These are phyloP conservation scores for Fusarium nygamai DNA, from an alignment of 2,329 filamentous ascomycete species.

Conservation along the genomic window DNA sequence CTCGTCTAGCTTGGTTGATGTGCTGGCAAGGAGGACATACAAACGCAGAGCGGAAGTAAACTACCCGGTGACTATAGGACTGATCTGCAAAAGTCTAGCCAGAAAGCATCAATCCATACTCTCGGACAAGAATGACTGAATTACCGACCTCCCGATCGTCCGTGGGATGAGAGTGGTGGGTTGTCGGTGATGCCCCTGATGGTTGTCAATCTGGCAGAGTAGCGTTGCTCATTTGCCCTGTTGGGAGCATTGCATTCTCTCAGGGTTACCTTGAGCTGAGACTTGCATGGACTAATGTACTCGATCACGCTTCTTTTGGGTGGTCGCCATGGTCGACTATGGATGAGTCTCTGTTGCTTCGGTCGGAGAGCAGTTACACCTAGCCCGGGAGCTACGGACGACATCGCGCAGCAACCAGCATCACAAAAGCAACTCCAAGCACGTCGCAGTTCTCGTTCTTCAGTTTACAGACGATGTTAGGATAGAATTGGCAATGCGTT, in stretches of 20 bases:
- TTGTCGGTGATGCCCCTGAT: background rate
- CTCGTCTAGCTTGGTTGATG: constrained; percentile 27
- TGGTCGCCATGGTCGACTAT: rapidly evolving
- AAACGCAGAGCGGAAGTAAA: background rate
- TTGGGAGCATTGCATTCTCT: background rate
- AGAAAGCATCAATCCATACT: rapidly evolving
- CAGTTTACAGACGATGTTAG: rapidly evolving
- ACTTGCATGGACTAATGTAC: background rate
- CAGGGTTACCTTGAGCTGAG: background rate
- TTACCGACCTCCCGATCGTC: background rate
- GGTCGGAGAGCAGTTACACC: too few relatives aligned
- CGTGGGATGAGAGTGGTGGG: background rate
- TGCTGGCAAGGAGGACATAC: constrained; percentile 6
- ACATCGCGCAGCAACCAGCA: background rate
- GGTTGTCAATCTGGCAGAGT: background rate
- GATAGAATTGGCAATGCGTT: rapidly evolving
- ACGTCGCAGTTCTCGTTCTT: rapidly evolving
- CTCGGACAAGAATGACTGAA: background rate
- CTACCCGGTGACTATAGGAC: background rate
- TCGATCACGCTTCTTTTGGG: background rate
- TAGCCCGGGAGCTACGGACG: rapidly evolving
- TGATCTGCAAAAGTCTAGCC: constrained; percentile 13
- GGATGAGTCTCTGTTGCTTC: background rate
- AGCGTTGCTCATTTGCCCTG: background rate
- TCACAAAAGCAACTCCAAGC: background rate